A percentile compares a stretch with the other conserved stretches of the same genome.
phyloP scores from a whole-genome alignment of 352 stramenopile species.

The Phytophthora idaei region DNA sequence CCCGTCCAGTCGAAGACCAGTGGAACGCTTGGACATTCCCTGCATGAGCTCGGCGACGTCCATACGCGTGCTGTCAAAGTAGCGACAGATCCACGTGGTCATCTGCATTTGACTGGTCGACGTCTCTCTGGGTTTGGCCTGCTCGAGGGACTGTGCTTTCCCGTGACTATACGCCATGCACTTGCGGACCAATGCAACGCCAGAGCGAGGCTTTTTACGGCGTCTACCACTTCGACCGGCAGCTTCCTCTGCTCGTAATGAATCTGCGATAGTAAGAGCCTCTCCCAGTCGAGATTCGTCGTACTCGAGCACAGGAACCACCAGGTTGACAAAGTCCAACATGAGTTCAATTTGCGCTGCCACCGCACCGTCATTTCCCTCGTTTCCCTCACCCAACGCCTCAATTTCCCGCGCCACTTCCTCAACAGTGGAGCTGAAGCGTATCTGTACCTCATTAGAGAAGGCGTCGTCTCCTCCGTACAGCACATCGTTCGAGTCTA shows the following conservation, averaged over 20 bases:
- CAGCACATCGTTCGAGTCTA: conserved; percentile 89
- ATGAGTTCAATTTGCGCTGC: conserved; percentile 56
- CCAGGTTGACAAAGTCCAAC: conserved; percentile 66
- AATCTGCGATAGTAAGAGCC: background rate
- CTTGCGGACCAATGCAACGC: conserved; percentile 48
- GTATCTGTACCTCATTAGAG: conserved; percentile 45
- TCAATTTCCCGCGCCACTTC: conserved; percentile 60
- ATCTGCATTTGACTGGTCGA: conserved; percentile 17
- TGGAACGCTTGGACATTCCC: conserved; percentile 23
- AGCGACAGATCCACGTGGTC: conserved; percentile 24
- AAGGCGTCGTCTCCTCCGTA: conserved; percentile 75
- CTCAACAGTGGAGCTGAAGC: conserved; percentile 61
- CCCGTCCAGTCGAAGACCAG: conserved; percentile 20
- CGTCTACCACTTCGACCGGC: conserved; percentile 18
- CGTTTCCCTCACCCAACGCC: conserved; percentile 15
- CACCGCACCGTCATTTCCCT: conserved; percentile 6
- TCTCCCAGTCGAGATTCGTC: conserved; percentile 27
- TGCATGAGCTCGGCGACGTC: conserved; percentile 34
- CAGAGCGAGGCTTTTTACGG: conserved; percentile 38
- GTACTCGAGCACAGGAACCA: conserved; percentile 44
- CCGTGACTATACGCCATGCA: conserved; percentile 42
- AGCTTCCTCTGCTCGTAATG: conserved; percentile 3
- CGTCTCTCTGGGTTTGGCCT: conserved; percentile 9
- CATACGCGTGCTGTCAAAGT: conserved; percentile 34
- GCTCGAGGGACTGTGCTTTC: conserved; percentile 27